A percentile compares a stretch with the other conserved stretches of the same genome.
Conservation (phyloP, 2,329 filamentous ascomycete species). For the Hirsutella minnesotensis region DNA sequence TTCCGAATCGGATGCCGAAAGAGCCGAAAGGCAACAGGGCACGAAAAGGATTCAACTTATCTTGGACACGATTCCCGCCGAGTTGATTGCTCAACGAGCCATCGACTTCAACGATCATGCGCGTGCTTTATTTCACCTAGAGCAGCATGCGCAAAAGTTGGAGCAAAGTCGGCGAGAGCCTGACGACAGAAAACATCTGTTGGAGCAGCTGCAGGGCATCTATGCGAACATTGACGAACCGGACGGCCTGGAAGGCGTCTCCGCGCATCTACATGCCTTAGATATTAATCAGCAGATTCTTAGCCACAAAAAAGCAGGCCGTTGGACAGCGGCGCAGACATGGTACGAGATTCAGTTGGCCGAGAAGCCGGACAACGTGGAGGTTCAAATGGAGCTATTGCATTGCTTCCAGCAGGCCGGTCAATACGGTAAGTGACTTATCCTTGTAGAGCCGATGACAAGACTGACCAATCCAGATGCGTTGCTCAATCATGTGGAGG, state of each 20-base stretch:
- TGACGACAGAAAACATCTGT: slow-evolving; percentile 49
- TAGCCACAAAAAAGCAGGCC: slow-evolving; percentile 82
- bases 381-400: slow-evolving; percentile 72
- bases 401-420: slow-evolving; percentile 91
- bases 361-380: slow-evolving; percentile 62
- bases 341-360: slow-evolving; percentile 93
- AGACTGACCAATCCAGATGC: slow-evolving; percentile 43
- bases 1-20: slow-evolving; percentile 21
- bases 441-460: too few species aligned
- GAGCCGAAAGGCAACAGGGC: slow-evolving; percentile 22
- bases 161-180: slow-evolving; percentile 31
- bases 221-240: slow-evolving; percentile 98
- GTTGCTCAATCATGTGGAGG: slow-evolving; percentile 75
- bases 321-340: slow-evolving; percentile 89
- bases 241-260: slow-evolving; percentile 90
- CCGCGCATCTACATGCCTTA: slow-evolving; percentile 72
- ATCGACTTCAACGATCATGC: slow-evolving; percentile 92
- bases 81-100: slow-evolving; percentile 68
- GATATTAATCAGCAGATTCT: slow-evolving; percentile 89
- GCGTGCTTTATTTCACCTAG: slow-evolving; percentile 84
- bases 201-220: slow-evolving; percentile 77
- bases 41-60: slow-evolving; percentile 36
- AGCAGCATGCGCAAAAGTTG: slow-evolving; percentile 63
- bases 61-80: slow-evolving; percentile 54
- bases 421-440: slow-evolving; percentile 58